Percentiles rank a stretch among this genome's conserved stretches.
phyloP scores from a whole-genome alignment of 768 basidiomycete genomes.

The Phanerochaete sordida region DNA sequence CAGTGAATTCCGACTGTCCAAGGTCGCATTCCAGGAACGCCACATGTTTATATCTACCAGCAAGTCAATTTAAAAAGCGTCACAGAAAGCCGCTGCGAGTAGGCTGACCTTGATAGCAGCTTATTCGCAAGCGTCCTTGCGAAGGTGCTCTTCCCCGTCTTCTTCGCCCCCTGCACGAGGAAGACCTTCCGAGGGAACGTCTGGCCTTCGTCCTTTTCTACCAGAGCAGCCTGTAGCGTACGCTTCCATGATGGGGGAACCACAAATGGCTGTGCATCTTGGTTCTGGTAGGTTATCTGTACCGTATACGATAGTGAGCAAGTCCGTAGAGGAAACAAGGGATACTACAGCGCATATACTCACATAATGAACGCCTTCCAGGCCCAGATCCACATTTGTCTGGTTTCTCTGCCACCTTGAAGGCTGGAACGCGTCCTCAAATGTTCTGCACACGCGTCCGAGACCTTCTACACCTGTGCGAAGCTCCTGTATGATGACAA shows the following conservation, averaged over 20 bases:
- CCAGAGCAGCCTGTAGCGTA: conserved; percentile 17
- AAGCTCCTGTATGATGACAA: conserved; percentile 57
- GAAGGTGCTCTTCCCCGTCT: conserved; percentile 89
- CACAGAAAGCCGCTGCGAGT: too few species aligned
- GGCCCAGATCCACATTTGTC: conserved; percentile 35
- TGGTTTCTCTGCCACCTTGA: conserved; percentile 39
- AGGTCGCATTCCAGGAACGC: conserved; percentile 92
- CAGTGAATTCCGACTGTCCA: conserved; percentile 92
- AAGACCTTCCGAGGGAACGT: conserved; percentile 33
- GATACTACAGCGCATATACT: too few species aligned
- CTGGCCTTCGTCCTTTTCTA: not conserved
- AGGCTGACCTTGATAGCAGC: conserved; percentile 57
- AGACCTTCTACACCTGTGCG: conserved; percentile 64
- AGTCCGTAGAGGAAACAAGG: too few species aligned
- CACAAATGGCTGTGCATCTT: conserved; percentile 30
- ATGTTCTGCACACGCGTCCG: conserved; percentile 56
- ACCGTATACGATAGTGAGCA: conserved; percentile 16
- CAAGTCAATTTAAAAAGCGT: not conserved
- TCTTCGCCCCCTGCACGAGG: conserved; percentile 82
- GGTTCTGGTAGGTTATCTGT: conserved; percentile 21
- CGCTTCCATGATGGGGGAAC: conserved; percentile 35
- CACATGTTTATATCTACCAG: conserved; percentile 67
- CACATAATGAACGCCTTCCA: conserved; percentile 51
- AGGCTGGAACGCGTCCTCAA: conserved; percentile 60
- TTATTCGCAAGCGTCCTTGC: conserved; percentile 69